Evolutionary conservation across 192 early-diverging fungal genomes (phyloP).

Genomic region (Dispira parvispora): DNA sequence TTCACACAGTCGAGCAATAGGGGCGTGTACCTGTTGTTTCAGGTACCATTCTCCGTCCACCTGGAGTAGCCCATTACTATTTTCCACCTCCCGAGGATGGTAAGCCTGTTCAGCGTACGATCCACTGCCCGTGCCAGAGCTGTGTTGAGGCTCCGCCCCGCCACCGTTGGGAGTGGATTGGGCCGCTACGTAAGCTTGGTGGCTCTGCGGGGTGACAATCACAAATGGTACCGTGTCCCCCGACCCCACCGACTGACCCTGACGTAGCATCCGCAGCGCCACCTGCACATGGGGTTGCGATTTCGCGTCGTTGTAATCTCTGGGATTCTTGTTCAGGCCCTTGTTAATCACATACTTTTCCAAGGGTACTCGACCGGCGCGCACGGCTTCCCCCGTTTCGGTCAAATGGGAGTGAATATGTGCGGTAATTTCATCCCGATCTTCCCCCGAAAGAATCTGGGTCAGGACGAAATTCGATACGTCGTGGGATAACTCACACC

Average conservation of each 20-base stretch:
- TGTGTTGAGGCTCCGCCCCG: background rate
- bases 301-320: constrained; percentile 76
- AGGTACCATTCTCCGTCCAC: constrained; percentile 87
- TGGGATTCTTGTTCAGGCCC: constrained; percentile 78
- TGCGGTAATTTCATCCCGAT: constrained; percentile 53
- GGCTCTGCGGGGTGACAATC: constrained; percentile 39
- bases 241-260: constrained; percentile 40
- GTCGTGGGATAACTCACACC: constrained; percentile 88
- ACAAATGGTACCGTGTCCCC: constrained; percentile 95
- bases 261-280: constrained; percentile 59
- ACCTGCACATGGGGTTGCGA: constrained; percentile 92
- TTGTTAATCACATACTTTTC: constrained; percentile 89
- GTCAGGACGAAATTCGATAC: constrained; percentile 61
- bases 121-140: constrained; percentile 14
- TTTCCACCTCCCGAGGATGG: constrained; percentile 67
- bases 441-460: constrained; percentile 28
- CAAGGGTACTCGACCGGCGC: constrained; percentile 39
- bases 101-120: constrained; percentile 57
- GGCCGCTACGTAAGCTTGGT: constrained; percentile 12
- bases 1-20: constrained; percentile 60
- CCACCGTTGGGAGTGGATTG: background rate
- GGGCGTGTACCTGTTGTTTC: constrained; percentile 79
- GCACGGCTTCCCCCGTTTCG: constrained; percentile 50
- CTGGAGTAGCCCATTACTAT: constrained; percentile 22
- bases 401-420: constrained; percentile 61